A percentile compares a stretch with the other conserved stretches of the same genome.
These are phyloP conservation scores for Pholiota conissans DNA, from an alignment of 768 basidiomycete genomes.

Conservation along the genomic window DNA sequence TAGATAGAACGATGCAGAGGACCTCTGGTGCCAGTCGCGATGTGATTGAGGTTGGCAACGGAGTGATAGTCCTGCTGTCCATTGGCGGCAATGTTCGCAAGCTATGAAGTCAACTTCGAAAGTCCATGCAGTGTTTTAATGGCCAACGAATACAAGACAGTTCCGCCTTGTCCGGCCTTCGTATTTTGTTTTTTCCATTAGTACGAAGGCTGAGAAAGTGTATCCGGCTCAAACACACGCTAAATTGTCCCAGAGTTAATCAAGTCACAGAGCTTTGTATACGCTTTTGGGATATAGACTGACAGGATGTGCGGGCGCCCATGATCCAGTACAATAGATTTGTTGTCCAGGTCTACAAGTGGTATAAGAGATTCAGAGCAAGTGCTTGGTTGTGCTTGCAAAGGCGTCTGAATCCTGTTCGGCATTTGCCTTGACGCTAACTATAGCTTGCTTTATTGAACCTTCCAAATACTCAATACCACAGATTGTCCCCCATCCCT, in stretches of 20 bases:
- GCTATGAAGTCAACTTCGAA: not conserved
- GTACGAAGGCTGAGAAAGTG: not conserved
- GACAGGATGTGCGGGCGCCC: too few relatives aligned
- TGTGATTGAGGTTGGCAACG: constrained; percentile 21
- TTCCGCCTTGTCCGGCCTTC: not conserved
- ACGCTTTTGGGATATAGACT: too few relatives aligned
- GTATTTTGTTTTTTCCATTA: not conserved
- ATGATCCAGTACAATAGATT: too few relatives aligned
- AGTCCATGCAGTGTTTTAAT: not conserved
- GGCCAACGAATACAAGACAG: not conserved
- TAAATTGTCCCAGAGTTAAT: too few relatives aligned
- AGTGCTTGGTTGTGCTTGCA: not conserved
- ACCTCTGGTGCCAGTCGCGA: constrained; percentile 32
- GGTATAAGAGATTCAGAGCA: too few relatives aligned
- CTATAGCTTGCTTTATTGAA: not conserved
- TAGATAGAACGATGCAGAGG: constrained; percentile 28
- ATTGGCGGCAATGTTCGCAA: too few relatives aligned
- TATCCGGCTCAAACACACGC: too few relatives aligned
- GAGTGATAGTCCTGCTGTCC: not conserved
- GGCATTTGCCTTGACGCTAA: not conserved
- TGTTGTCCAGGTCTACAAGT: too few relatives aligned
- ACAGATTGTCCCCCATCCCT: not conserved
- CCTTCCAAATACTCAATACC: not conserved
- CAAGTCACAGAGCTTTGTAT: too few relatives aligned
- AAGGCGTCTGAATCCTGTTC: not conserved